A percentile compares a stretch with the other conserved stretches of the same genome.
Evolutionary conservation across 2,329 filamentous ascomycete genomes (phyloP).

Genomic region (Capronia coronata): DNA sequence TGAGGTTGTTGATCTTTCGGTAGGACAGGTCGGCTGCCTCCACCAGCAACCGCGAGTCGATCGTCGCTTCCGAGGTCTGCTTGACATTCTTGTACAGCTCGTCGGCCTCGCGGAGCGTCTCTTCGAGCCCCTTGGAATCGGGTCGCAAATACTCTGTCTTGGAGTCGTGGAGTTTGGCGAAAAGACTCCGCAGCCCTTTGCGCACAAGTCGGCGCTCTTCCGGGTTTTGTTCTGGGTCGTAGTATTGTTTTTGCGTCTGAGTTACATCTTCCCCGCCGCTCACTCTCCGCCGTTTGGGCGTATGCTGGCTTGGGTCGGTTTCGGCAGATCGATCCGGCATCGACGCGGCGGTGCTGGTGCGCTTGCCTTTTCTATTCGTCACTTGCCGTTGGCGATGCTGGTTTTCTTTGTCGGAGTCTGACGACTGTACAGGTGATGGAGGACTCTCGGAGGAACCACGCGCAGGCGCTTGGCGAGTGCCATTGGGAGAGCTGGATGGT

Average conservation of each 20-base stretch:
- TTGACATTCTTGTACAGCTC: conserved; percentile 61
- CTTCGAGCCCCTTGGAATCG: conserved; percentile 58
- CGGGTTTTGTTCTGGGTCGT: conserved; percentile 76
- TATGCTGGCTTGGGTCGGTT: conserved; percentile 25
- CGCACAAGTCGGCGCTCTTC: conserved; percentile 67
- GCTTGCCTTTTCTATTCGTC: conserved; percentile 36
- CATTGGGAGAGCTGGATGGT: conserved; percentile 8
- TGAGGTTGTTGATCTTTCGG: conserved; percentile 68
- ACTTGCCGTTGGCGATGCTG: conserved; percentile 21
- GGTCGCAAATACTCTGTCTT: conserved; percentile 63
- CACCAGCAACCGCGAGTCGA: conserved; percentile 82
- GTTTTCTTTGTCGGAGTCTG: conserved; percentile 49
- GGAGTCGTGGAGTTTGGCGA: conserved; percentile 53
- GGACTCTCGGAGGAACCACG: conserved; percentile 2
- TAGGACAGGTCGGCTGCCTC: conserved; percentile 72
- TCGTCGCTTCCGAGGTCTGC: conserved; percentile 83
- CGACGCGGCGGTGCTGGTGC: conserved; percentile 34
- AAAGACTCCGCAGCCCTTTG: conserved; percentile 62
- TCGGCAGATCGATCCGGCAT: conserved; percentile 21
- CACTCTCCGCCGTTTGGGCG: conserved; percentile 43
- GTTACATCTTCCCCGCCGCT: conserved; percentile 29
- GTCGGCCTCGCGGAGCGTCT: conserved; percentile 62
- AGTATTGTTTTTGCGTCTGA: conserved; percentile 48
- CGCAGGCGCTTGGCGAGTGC: conserved; percentile 13
- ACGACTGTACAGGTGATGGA: conserved; percentile 33